Base-by-base conservation (phyloP, 805 yeast genomes). In the Wickerhamiella musiphila region DNA sequence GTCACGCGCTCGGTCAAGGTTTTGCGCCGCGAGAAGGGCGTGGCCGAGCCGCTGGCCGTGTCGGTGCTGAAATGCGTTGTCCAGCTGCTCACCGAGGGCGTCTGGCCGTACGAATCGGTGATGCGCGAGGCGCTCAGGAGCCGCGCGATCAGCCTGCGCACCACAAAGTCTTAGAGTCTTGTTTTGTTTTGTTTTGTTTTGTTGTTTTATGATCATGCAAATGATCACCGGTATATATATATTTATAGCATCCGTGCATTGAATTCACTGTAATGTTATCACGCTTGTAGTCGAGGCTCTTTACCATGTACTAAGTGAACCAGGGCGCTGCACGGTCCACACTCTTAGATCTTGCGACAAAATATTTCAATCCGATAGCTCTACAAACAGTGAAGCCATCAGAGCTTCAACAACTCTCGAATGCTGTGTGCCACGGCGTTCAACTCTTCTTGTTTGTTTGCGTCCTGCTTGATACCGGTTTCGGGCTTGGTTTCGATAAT, bases 391-490 rank as follows among this genome's bases (percentile, higher is more conserved):
- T n/a, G n/a, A n/a, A n/a, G n/a, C n/a, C n/a, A n/a, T n/a, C n/a
- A n/a, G n/a, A n/a, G n/a, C n/a, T n/a, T n/a, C n/a, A n/a, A n/a
- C n/a, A n/a, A n/a, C n/a, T n/a, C n/a, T n/a, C n/a, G n/a, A n/a
- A n/a, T n/a, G n/a, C n/a, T n/a, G n/a, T n/a, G n/a, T n/a, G n/a
- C n/a, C n/a, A n/a, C n/a, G n/a, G n/a, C n/a, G n/a, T n/a, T n/a
- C n/a, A n/a, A n/a, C n/a, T 23, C 26, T n/a, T n/a, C 26, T n/a
- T 61, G 61, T 36, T 62, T 65, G 43, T 73, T 82, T 16, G 66
- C 51, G 35, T 73, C 81, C 47, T 74, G 79, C 33, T 73, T 66
- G n/a, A 73, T 69, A 6, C 81, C 75, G 33, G 64, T 70, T 17
- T 66, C 72, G 38, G 68, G 63, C 38, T 66, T 70, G 33, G 62